These are phyloP conservation scores for Hericium rajendrae DNA, from an alignment of 768 basidiomycete species.

Conservation along the genomic window DNA sequence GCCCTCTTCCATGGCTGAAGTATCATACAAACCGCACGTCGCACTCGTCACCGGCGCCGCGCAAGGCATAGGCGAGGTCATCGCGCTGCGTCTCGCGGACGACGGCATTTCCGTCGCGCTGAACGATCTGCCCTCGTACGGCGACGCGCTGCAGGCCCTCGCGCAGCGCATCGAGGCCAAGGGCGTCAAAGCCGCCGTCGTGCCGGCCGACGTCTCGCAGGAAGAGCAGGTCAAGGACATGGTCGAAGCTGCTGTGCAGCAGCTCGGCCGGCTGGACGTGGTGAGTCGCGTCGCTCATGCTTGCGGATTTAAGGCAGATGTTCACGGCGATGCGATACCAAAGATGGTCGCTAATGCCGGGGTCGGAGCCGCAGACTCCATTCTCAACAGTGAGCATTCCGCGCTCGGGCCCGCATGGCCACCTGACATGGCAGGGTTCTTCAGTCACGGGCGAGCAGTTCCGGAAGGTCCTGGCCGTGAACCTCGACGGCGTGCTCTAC, in stretches of 20 bases:
- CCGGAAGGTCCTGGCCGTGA: constrained; percentile 12
- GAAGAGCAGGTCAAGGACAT: not conserved
- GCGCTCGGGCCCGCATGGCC: not conserved
- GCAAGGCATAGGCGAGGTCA: constrained; percentile 39
- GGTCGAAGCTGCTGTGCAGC: not conserved
- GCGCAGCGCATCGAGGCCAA: not conserved
- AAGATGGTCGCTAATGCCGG: not conserved
- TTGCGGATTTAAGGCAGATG: not conserved
- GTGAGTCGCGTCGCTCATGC: not conserved
- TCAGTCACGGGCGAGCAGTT: constrained; percentile 15
- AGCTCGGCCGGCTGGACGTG: not conserved
- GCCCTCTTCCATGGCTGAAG: not conserved
- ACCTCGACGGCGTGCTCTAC: constrained; percentile 12
- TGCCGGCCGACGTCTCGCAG: not conserved
- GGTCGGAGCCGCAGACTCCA: not conserved
- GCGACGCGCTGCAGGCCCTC: not conserved
- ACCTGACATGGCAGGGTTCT: not conserved
- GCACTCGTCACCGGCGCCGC: constrained; percentile 36
- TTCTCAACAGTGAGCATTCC: not conserved
- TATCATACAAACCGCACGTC: constrained; percentile 9
- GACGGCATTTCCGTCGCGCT: constrained; percentile 40
- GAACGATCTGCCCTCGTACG: constrained; percentile 23
- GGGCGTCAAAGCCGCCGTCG: not conserved
- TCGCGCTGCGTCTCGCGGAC: constrained; percentile 35
- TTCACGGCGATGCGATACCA: not conserved